Evolutionary conservation across 1,139 yeast genomes (phyloP).

Genomic region (Torulaspora globosa): DNA sequence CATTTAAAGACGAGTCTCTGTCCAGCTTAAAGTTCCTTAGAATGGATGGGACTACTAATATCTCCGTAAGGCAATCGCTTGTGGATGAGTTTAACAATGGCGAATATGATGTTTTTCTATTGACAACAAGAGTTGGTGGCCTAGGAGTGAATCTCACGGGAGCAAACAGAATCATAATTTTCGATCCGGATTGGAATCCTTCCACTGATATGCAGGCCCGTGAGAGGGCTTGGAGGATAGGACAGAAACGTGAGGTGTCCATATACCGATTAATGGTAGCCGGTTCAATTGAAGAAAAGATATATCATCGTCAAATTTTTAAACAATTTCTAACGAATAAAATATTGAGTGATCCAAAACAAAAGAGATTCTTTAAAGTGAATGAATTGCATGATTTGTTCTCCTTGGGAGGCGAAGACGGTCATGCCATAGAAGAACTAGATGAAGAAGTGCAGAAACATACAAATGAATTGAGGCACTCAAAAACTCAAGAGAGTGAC

Average conservation of each 20-base stretch:
- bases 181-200: slow-evolving; percentile 98
- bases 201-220: slow-evolving; percentile 96
- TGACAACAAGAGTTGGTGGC: slow-evolving; percentile 95
- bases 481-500: slow-evolving; percentile 43
- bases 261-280: slow-evolving; percentile 90
- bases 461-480: slow-evolving; percentile 27
- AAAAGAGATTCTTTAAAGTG: slow-evolving; percentile 84
- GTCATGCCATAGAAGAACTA: slow-evolving; percentile 42
- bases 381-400: slow-evolving; percentile 89
- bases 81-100: slow-evolving; percentile 78
- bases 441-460: slow-evolving; percentile 35
- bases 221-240: slow-evolving; percentile 95
- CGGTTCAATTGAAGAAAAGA: slow-evolving; percentile 94
- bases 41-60: slow-evolving; percentile 94
- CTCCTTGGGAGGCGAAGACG: slow-evolving; percentile 70
- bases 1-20: slow-evolving; percentile 41
- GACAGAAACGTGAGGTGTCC: slow-evolving; percentile 90
- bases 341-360: slow-evolving; percentile 92
- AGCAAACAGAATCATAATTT: slow-evolving; percentile 89
- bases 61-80: slow-evolving; percentile 64
- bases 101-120: slow-evolving; percentile 58
- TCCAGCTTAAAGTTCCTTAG: slow-evolving; percentile 54
- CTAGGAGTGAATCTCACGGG: slow-evolving; percentile 92
- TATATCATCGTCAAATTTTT: slow-evolving; percentile 93
- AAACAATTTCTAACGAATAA: slow-evolving; percentile 92